Base-by-base conservation (phyloP, 768 basidiomycete genomes). In the button mushroom (Agaricus bisporus) region DNA sequence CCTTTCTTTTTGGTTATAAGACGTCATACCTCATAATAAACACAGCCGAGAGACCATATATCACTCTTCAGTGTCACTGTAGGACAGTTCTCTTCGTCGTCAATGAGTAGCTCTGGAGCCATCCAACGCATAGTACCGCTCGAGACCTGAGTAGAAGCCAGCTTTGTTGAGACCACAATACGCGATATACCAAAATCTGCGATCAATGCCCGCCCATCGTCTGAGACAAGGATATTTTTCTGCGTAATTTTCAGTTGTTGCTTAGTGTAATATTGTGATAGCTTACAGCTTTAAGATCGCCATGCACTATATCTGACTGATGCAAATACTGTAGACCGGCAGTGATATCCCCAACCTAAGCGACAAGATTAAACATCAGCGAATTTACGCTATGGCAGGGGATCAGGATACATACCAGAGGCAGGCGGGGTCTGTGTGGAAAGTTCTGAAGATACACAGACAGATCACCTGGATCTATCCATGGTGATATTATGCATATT, bases 401-500 rank as follows among this genome's bases (percentile, higher is more conserved):
- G 2, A 39, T 17, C 38, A 7, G 3, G 15, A 14, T 15, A 46
- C 59, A 41, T n/a, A 62, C 63, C 43, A 64, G 48, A 41, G 47
- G 46, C 9, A 56, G 9, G 14, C 57, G 52, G 57, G 55, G 42
- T 5, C 45, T 50, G 14, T 49, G 8, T 2, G 61, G 56, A 20
- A 47, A 28, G 2, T 45, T 20, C 2, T 51, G 12, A 29, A 65
- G 47, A 42, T 56, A 65, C 12, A 57, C 49, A 1, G 37, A 17
- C 20, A 62, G 48, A 22, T 55, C 62, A 3, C 62, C 64, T 18
- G 60, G 57, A 11, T 48, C 44, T 41, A 58, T 58, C 59, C 59
- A 65, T 5, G 62, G 62, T 10, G 61, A 63, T 2, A 63, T 54
- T 1, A 65, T 35, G 17, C 54, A 60, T 1, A 59, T 45, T 29